Percentiles rank a stretch among this genome's conserved stretches.
These are phyloP conservation scores for Phialophora verrucosa DNA, from an alignment of 2,329 filamentous ascomycete species.

Conservation along the genomic window DNA sequence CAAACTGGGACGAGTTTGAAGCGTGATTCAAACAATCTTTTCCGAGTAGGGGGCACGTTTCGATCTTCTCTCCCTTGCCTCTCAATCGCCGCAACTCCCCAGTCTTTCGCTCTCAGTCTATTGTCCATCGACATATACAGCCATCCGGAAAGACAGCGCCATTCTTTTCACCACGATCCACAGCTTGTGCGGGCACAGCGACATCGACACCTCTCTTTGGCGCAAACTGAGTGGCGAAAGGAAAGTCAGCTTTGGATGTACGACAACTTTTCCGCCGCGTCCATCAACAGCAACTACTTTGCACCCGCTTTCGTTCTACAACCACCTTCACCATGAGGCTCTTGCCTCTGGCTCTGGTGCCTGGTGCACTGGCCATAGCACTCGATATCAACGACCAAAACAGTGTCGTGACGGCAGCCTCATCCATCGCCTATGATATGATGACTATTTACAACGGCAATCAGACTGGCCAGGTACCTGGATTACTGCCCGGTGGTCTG, in stretches of 20 bases:
- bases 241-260: neutral
- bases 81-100: neutral
- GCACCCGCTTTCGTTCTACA: neutral
- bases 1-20: conserved; percentile 19
- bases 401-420: conserved; percentile 44
- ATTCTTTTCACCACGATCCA: conserved; percentile 16
- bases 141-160: conserved; percentile 8
- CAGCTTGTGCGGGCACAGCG: conserved; percentile 20
- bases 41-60: conserved; percentile 7
- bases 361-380: conserved; percentile 26
- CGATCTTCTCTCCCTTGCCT: conserved; percentile 8
- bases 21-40: conserved; percentile 15
- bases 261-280: neutral
- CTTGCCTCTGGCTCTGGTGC: conserved; percentile 21
- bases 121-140: neutral
- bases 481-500: conserved; percentile 49
- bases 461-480: conserved; percentile 48
- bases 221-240: neutral
- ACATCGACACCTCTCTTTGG: neutral
- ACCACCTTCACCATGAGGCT: conserved; percentile 23
- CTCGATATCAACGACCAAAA: conserved; percentile 22
- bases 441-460: conserved; percentile 49
- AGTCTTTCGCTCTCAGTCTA: conserved; percentile 1
- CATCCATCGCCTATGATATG: conserved; percentile 48
- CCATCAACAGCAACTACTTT: neutral